These are phyloP conservation scores for Cutaneotrichosporon cyanovorans DNA, from an alignment of 1,284 basidiomycete genomes.

Conservation along the genomic window DNA sequence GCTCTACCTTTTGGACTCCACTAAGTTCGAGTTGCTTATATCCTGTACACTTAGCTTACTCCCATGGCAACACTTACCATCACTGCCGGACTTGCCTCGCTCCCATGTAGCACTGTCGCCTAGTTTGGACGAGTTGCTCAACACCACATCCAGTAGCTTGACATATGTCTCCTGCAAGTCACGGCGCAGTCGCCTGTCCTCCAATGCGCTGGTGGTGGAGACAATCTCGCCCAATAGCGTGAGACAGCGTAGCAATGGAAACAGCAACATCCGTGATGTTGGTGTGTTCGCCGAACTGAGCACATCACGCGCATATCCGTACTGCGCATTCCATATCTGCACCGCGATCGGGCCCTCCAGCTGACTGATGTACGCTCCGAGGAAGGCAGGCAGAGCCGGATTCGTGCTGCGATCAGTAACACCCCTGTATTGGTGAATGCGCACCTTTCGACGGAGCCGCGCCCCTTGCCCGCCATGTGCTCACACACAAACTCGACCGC, in stretches of 20 bases:
- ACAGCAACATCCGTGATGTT: slow-evolving; percentile 59
- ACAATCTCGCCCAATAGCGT: slow-evolving; percentile 70
- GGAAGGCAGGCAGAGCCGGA: slow-evolving; percentile 51
- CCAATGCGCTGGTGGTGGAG: slow-evolving; percentile 76
- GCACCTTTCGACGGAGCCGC: slow-evolving; percentile 52
- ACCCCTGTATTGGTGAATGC: slow-evolving; percentile 55
- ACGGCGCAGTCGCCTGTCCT: slow-evolving; percentile 78
- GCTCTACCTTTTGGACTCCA: slow-evolving; percentile 4
- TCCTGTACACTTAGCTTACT: not conserved
- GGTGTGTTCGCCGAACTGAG: slow-evolving; percentile 53
- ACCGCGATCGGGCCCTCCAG: slow-evolving; percentile 82
- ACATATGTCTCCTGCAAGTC: slow-evolving; percentile 85
- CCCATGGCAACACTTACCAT: slow-evolving; percentile 21
- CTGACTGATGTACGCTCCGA: slow-evolving; percentile 76
- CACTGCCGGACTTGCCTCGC: not conserved
- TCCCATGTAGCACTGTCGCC: slow-evolving; percentile 48
- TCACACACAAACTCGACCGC: slow-evolving; percentile 87
- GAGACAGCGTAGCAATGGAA: slow-evolving; percentile 67
- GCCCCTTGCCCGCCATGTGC: slow-evolving; percentile 48
- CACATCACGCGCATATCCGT: slow-evolving; percentile 74
- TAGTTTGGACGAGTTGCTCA: slow-evolving; percentile 64
- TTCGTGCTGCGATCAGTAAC: slow-evolving; percentile 51
- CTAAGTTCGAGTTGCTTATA: not conserved
- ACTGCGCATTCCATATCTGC: slow-evolving; percentile 80
- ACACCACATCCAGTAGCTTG: slow-evolving; percentile 74